Percentiles rank a stretch among this genome's conserved stretches.
phyloP scores from a whole-genome alignment of 2,329 filamentous ascomycete genomes.

The Talaromyces sp. region DNA sequence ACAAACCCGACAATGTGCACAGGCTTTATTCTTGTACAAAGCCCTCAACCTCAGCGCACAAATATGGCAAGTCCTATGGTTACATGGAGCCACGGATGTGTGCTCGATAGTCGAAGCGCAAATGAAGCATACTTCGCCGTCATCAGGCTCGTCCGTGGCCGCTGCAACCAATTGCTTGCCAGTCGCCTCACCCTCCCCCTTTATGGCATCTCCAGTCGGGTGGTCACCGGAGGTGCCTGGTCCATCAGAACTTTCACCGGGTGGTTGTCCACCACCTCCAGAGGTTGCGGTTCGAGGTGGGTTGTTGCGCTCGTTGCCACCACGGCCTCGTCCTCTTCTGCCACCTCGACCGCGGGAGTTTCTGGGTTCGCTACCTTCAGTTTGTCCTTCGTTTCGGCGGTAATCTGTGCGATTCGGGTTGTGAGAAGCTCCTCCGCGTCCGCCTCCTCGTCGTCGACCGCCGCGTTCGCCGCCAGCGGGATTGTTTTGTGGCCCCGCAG shows the following conservation, averaged over 20 bases:
- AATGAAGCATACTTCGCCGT: conserved; percentile 91
- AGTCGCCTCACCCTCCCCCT: conserved; percentile 27
- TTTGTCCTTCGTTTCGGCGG: conserved; percentile 26
- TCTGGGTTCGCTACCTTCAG: conserved; percentile 35
- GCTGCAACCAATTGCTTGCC: conserved; percentile 29
- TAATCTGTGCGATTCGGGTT: conserved; percentile 28
- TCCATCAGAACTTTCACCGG: conserved; percentile 33
- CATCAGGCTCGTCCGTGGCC: conserved; percentile 51
- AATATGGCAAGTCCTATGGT: conserved; percentile 95
- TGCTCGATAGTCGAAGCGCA: conserved; percentile 89
- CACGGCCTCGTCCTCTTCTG: conserved; percentile 33
- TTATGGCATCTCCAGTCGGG: conserved; percentile 48
- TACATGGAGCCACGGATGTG: conserved; percentile 86
- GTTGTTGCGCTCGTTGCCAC: conserved; percentile 26
- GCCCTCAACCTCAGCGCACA: conserved; percentile 88
- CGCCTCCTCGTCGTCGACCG: conserved; percentile 31
- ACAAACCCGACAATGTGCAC: conserved; percentile 87
- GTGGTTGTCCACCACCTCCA: conserved; percentile 29
- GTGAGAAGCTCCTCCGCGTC: conserved; percentile 31
- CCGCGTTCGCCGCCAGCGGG: conserved; percentile 45
- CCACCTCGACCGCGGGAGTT: conserved; percentile 33
- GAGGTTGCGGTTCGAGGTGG: conserved; percentile 19
- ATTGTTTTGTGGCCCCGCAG: conserved; percentile 31
- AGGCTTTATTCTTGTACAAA: conserved; percentile 93
- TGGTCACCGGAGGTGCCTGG: conserved; percentile 46